Percentiles rank a stretch among this genome's conserved stretches.
Conservation (phyloP, 2,329 filamentous ascomycete genomes). For the Nemania diffusa region DNA sequence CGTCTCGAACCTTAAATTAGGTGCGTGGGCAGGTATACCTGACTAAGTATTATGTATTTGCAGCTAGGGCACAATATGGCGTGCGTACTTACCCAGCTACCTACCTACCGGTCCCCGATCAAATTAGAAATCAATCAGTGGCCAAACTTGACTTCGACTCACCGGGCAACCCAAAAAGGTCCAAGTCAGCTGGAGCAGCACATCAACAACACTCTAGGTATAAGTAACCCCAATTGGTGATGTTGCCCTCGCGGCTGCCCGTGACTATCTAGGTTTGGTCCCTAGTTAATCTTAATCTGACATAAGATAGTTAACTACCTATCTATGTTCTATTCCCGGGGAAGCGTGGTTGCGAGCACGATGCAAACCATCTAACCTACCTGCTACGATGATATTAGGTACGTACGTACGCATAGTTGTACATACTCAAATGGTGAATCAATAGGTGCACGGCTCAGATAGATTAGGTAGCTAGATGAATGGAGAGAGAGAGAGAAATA, state of each 20-base stretch:
- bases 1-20: conserved; percentile 4
- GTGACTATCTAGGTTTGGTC: no score
- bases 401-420: not conserved
- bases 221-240: not conserved
- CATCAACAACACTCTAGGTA: conserved; percentile 7
- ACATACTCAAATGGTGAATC: not conserved
- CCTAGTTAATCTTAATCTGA: no score
- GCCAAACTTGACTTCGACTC: conserved; percentile 4
- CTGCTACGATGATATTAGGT: not conserved
- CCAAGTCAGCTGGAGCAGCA: conserved; percentile 2
- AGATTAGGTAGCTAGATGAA: not conserved
- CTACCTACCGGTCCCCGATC: not conserved
- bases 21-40: not conserved
- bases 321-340: not conserved
- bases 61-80: not conserved
- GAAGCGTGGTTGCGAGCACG: not conserved
- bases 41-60: not conserved
- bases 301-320: not conserved
- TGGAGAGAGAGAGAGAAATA: no score
- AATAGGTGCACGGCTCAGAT: not conserved
- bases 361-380: no score
- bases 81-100: not conserved
- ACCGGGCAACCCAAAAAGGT: not conserved
- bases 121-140: conserved; percentile 7
- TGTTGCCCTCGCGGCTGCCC: no score